phyloP scores from a whole-genome alignment of 257 asterid species.

The Coffea canephora region DNA sequence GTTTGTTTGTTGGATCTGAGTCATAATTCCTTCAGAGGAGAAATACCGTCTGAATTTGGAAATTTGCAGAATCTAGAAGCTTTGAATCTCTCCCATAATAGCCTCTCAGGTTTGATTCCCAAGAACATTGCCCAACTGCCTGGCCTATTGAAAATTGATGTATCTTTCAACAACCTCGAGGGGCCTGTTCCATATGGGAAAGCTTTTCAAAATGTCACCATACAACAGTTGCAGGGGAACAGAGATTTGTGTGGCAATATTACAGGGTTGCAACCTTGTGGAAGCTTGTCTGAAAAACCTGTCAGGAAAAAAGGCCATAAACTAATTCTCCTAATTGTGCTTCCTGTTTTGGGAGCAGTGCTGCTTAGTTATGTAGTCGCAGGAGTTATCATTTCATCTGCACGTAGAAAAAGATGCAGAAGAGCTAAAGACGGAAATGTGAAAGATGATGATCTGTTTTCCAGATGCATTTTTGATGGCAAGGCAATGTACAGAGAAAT shows the following conservation, averaged over 20 bases:
- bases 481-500: too few relatives aligned
- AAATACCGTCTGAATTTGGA: constrained; percentile 25
- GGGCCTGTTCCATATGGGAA: constrained; percentile 30
- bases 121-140: not conserved
- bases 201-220: constrained; percentile 25
- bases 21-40: constrained; percentile 26
- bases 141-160: constrained; percentile 18
- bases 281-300: not conserved
- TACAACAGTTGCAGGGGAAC: constrained; percentile 26
- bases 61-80: constrained; percentile 1
- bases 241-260: constrained; percentile 18
- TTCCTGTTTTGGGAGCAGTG: constrained; percentile 10
- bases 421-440: not conserved
- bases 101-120: constrained; percentile 33
- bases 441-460: too few relatives aligned
- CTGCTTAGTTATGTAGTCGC: constrained; percentile 2
- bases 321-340: not conserved
- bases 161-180: constrained; percentile 35
- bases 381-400: not conserved
- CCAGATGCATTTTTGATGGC: too few relatives aligned
- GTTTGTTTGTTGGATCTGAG: constrained; percentile 27
- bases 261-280: constrained; percentile 25
- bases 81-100: constrained; percentile 35
- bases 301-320: not conserved
- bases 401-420: not conserved